Evolutionary conservation across 2,329 filamentous ascomycete species (phyloP).

Genomic region (Onygenales sp.): DNA sequence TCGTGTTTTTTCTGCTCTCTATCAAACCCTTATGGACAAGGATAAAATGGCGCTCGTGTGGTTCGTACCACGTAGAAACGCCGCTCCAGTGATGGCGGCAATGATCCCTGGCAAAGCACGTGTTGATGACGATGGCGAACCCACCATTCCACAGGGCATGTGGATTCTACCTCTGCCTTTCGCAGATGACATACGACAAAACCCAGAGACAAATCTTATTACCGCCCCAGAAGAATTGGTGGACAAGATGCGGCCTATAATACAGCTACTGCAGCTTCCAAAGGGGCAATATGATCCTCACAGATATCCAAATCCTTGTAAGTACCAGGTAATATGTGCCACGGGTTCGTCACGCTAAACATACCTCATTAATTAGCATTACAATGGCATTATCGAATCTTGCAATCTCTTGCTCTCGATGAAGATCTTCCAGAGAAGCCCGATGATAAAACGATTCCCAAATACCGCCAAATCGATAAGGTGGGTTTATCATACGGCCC

Average conservation of each 20-base stretch:
- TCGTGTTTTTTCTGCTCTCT: conserved; percentile 81
- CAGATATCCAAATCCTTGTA: conserved; percentile 76
- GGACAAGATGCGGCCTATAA: conserved; percentile 70
- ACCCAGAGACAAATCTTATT: conserved; percentile 52
- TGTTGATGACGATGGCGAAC: conserved; percentile 55
- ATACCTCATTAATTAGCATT: conserved; percentile 41
- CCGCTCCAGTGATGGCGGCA: conserved; percentile 68
- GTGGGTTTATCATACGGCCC: conserved; percentile 16
- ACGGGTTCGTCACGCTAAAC: conserved; percentile 2
- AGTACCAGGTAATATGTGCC: conserved; percentile 7
- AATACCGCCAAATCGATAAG: conserved; percentile 80
- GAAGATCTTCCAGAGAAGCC: conserved; percentile 72
- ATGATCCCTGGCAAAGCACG: conserved; percentile 66
- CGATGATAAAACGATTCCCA: conserved; percentile 74
- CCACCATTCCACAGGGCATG: conserved; percentile 68
- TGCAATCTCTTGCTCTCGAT: conserved; percentile 83
- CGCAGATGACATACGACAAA: conserved; percentile 74
- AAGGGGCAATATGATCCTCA: conserved; percentile 73
- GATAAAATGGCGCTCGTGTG: conserved; percentile 80
- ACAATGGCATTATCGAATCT: conserved; percentile 94
- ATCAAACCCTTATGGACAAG: conserved; percentile 71
- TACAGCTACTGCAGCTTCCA: conserved; percentile 82
- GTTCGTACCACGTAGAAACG: conserved; percentile 76
- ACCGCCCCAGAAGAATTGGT: conserved; percentile 60
- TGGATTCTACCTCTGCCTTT: conserved; percentile 86